Percentiles rank a stretch among this genome's conserved stretches.
These are phyloP conservation scores for Neurospora terricola DNA, from an alignment of 495 filamentous ascomycete species.

Conservation along the genomic window DNA sequence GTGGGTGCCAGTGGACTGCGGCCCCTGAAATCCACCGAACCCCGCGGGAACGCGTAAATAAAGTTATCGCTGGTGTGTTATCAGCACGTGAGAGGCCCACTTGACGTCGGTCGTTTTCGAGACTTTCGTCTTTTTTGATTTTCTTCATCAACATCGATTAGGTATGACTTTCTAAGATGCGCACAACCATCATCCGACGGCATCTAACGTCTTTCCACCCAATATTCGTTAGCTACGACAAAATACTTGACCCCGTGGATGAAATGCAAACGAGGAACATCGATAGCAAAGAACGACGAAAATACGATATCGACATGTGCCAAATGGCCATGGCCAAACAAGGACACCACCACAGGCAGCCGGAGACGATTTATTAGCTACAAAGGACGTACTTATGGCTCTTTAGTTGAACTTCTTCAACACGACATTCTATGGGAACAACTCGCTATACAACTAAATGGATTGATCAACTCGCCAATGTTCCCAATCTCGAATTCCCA, in stretches of 20 bases:
- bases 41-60: background rate
- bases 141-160: background rate
- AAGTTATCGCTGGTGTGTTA: background rate
- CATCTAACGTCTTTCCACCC: background rate
- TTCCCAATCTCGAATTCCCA: background rate
- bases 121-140: background rate
- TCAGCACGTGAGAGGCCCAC: background rate
- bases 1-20: background rate
- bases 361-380: background rate
- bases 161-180: background rate
- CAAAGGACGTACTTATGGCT: background rate
- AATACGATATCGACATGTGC: background rate
- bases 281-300: background rate
- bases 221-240: background rate
- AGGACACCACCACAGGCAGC: background rate
- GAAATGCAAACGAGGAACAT: background rate
- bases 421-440: background rate
- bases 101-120: background rate
- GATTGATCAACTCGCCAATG: background rate
- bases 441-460: background rate
- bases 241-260: background rate
- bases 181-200: background rate
- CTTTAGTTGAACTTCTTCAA: background rate
- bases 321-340: background rate
- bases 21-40: background rate